These are phyloP conservation scores for Tympanopsis confertula DNA, from an alignment of 2,329 filamentous ascomycete species.

Conservation along the genomic window DNA sequence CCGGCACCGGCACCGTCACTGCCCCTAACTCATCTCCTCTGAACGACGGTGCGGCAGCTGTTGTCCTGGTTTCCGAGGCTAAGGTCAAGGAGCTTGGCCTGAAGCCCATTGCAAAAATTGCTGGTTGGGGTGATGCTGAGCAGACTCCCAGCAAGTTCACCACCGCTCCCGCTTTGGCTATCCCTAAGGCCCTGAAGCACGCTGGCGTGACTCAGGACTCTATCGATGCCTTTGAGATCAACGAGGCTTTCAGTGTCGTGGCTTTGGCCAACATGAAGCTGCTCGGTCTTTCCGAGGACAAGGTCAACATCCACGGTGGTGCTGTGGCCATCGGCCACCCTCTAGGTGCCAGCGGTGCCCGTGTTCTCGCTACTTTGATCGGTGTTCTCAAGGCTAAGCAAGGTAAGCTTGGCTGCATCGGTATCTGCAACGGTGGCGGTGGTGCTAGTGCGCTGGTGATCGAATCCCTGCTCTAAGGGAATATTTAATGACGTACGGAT, in stretches of 20 bases:
- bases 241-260: slow-evolving; percentile 96
- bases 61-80: slow-evolving; percentile 87
- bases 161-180: slow-evolving; percentile 80
- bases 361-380: slow-evolving; percentile 82
- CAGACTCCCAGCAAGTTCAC: slow-evolving; percentile 92
- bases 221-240: slow-evolving; percentile 95
- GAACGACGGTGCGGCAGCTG: slow-evolving; percentile 84
- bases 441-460: slow-evolving; percentile 89
- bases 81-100: slow-evolving; percentile 86
- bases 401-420: slow-evolving; percentile 84
- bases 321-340: slow-evolving; percentile 94
- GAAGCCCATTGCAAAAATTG: slow-evolving; percentile 89
- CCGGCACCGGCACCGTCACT: slow-evolving; percentile 77
- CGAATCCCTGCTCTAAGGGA: slow-evolving; percentile 45
- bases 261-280: slow-evolving; percentile 94
- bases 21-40: slow-evolving; percentile 93
- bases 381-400: slow-evolving; percentile 83
- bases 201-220: slow-evolving; percentile 68
- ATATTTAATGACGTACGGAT: not conserved
- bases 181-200: slow-evolving; percentile 95
- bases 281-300: slow-evolving; percentile 65
- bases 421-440: slow-evolving; percentile 96
- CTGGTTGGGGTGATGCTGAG: slow-evolving; percentile 92
- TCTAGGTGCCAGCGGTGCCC: slow-evolving; percentile 82
- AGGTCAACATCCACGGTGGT: slow-evolving; percentile 91